phyloP scores from a whole-genome alignment of 2,329 filamentous ascomycete genomes.

The Cyphellophora attinorum region DNA sequence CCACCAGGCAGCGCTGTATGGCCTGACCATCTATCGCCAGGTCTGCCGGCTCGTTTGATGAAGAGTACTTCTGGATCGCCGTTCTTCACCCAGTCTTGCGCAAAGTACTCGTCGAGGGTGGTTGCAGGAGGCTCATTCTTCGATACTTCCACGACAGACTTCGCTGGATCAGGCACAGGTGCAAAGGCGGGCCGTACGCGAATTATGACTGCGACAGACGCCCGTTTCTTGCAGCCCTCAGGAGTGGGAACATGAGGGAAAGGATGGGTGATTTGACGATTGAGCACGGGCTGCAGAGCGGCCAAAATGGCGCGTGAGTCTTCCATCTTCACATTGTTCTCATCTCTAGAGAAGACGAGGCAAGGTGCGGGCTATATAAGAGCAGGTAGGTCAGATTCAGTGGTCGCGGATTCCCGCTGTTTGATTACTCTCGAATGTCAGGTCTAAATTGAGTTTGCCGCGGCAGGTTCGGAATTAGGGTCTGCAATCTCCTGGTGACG shows the following conservation, averaged over 20 bases:
- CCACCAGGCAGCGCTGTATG: slow-evolving; percentile 62
- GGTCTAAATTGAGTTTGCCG: too few relatives aligned
- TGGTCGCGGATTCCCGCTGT: too few relatives aligned
- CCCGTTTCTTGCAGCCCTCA: slow-evolving; percentile 45
- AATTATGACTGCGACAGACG: slow-evolving; percentile 57
- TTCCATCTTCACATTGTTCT: slow-evolving; percentile 13
- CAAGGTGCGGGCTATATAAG: too few relatives aligned
- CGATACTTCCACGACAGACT: slow-evolving; percentile 11
- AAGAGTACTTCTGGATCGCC: slow-evolving; percentile 61
- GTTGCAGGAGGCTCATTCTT: slow-evolving; percentile 16
- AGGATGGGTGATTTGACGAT: slow-evolving; percentile 19
- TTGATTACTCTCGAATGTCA: too few relatives aligned
- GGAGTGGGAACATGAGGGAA: slow-evolving; percentile 37
- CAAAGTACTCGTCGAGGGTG: slow-evolving; percentile 48
- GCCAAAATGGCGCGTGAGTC: slow-evolving; percentile 15
- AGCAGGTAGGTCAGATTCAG: too few relatives aligned
- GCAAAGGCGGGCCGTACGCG: slow-evolving; percentile 50
- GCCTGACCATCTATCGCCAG: slow-evolving; percentile 59
- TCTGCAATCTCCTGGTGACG: too few relatives aligned
- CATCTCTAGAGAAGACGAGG: too few relatives aligned
- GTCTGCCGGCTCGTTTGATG: slow-evolving; percentile 57
- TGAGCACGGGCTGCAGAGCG: slow-evolving; percentile 13
- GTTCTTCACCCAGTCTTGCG: slow-evolving; percentile 54
- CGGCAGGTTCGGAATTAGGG: too few relatives aligned
- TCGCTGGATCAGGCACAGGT: slow-evolving; percentile 37